Evolutionary conservation across 495 filamentous ascomycete species (phyloP).

Genomic region (Pseudotulostoma volvatum): DNA sequence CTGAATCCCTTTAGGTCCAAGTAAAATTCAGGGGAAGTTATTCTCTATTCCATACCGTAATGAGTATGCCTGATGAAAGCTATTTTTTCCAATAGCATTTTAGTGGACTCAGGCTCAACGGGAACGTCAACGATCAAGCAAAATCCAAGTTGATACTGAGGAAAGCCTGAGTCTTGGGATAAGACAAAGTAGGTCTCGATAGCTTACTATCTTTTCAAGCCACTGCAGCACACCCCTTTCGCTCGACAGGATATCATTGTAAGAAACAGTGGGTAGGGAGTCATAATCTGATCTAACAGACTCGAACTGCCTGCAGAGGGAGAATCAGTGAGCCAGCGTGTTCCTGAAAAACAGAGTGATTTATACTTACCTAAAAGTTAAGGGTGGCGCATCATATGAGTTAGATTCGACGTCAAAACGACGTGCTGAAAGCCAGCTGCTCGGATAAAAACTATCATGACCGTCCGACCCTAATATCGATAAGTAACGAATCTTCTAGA

Average conservation of each 20-base stretch:
- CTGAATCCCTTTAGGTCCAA: constrained; percentile 17
- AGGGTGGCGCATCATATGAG: constrained; percentile 9
- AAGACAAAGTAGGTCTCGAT: constrained; percentile 17
- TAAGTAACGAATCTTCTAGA: constrained; percentile 1
- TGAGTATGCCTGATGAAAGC: constrained; percentile 73
- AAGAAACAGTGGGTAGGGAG: constrained; percentile 36
- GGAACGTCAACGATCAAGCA: constrained; percentile 55
- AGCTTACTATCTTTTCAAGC: constrained; percentile 41
- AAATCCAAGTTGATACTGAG: constrained; percentile 54
- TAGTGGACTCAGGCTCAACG: constrained; percentile 46
- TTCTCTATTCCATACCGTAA: constrained; percentile 41
- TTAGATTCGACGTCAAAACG: constrained; percentile 12
- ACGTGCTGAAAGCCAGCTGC: constrained; percentile 25
- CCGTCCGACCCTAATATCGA: constrained; percentile 25
- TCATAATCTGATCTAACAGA: constrained; percentile 11
- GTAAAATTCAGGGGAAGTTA: not conserved
- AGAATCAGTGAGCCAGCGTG: constrained; percentile 3
- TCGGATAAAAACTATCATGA: constrained; percentile 40
- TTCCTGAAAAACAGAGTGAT: not conserved
- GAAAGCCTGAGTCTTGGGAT: too few species aligned
- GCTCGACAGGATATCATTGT: constrained; percentile 41
- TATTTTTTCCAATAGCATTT: constrained; percentile 58
- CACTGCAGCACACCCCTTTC: constrained; percentile 37
- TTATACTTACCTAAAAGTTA: constrained; percentile 8
- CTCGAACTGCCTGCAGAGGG: constrained; percentile 16